phyloP scores from a whole-genome alignment of 306 rosid species.

The Trifolium repens region DNA sequence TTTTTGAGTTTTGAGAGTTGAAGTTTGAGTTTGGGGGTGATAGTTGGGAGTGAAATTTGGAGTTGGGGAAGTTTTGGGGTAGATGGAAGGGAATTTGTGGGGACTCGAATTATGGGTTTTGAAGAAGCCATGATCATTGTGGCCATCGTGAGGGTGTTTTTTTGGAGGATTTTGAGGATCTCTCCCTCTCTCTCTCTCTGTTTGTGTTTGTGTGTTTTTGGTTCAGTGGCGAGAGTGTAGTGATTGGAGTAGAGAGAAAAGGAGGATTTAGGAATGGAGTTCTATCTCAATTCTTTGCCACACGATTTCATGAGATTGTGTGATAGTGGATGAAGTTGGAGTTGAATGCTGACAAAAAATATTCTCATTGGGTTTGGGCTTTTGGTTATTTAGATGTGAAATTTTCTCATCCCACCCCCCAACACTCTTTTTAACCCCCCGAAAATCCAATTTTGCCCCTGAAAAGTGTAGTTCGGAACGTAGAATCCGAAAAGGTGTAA shows the following conservation, averaged over 20 bases:
- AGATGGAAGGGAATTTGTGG: conserved; percentile 46
- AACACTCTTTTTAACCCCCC: too few relatives aligned
- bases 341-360: background rate
- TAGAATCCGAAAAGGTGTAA: too few relatives aligned
- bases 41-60: conserved; percentile 61
- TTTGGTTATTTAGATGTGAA: background rate
- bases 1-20: conserved; percentile 57
- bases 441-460: too few relatives aligned
- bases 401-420: too few relatives aligned
- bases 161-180: conserved; percentile 18
- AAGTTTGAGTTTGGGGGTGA: conserved; percentile 22
- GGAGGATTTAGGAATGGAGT: conserved; percentile 37
- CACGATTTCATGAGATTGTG: conserved; percentile 12
- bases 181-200: background rate
- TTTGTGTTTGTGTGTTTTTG: background rate
- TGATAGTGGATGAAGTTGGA: background rate
- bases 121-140: conserved; percentile 85
- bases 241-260: conserved; percentile 19
- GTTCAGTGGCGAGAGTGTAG: background rate
- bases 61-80: conserved; percentile 51
- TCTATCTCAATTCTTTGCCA: conserved; percentile 16
- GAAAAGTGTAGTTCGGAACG: too few relatives aligned
- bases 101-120: conserved; percentile 50
- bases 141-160: conserved; percentile 56
- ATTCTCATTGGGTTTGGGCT: background rate